Percentiles rank a stretch among this genome's conserved stretches.
Evolutionary conservation across 148 eudicot genomes (phyloP).

Genomic region (Vaccinium darrowii): DNA sequence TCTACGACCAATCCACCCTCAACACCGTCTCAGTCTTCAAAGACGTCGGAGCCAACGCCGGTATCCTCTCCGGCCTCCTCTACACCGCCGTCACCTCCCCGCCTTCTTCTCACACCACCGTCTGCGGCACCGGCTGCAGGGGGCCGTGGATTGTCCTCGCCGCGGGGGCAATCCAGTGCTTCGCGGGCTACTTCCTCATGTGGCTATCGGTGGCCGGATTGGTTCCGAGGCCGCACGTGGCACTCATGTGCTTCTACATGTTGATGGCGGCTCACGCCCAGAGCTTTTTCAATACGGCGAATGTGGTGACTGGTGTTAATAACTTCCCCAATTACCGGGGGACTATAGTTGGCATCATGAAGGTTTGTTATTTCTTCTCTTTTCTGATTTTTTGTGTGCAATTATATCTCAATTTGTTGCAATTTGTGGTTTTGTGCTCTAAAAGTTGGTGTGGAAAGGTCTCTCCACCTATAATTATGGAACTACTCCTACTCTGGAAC

Average conservation of each 20-base stretch:
- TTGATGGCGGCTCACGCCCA: conserved; percentile 78
- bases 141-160: conserved; percentile 67
- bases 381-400: neutral
- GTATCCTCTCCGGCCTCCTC: conserved; percentile 74
- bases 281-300: conserved; percentile 86
- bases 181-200: conserved; percentile 64
- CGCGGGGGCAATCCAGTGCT: conserved; percentile 67
- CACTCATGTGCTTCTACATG: conserved; percentile 63
- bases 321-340: conserved; percentile 76
- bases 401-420: no score
- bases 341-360: conserved; percentile 88
- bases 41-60: conserved; percentile 91
- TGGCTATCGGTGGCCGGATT: conserved; percentile 75
- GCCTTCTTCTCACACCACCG: neutral
- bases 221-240: conserved; percentile 44
- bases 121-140: neutral
- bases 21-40: conserved; percentile 94
- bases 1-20: conserved; percentile 69
- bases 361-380: neutral
- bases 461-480: no score
- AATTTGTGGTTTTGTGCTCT: no score
- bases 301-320: conserved; percentile 75
- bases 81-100: conserved; percentile 39
- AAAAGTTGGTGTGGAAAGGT: no score
- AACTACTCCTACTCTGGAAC: no score